Conservation (phyloP, 805 yeast genomes). For the Ogataea dorogensis region DNA sequence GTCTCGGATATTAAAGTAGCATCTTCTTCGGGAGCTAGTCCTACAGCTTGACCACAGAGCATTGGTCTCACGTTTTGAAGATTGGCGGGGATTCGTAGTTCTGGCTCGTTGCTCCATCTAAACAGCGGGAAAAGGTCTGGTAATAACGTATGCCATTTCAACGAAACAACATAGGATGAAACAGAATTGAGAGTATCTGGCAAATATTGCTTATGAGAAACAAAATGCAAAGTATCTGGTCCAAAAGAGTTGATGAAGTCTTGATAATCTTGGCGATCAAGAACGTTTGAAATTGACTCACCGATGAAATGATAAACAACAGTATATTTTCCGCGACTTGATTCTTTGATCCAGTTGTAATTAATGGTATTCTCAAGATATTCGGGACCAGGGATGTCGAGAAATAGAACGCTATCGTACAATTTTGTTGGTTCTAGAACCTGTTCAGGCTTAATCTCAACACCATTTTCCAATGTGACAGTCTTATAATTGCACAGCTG, state of each 20-base stretch:
- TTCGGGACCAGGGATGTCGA: constrained; percentile 65
- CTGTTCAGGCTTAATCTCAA: constrained; percentile 58
- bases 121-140: constrained; percentile 45
- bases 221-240: constrained; percentile 50
- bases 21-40: constrained; percentile 20
- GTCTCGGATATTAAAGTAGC: constrained; percentile 7
- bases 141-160: constrained; percentile 58
- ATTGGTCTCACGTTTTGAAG: constrained; percentile 28
- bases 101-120: constrained; percentile 30
- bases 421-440: constrained; percentile 63
- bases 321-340: constrained; percentile 29
- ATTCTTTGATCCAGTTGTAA: constrained; percentile 25
- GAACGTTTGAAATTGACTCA: constrained; percentile 43
- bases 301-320: constrained; percentile 77
- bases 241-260: constrained; percentile 57
- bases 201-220: constrained; percentile 69
- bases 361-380: constrained; percentile 40
- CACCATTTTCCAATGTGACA: constrained; percentile 60
- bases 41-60: constrained; percentile 29
- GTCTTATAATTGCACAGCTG: constrained; percentile 57
- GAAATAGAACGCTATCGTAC: constrained; percentile 59
- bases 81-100: constrained; percentile 25
- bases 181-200: constrained; percentile 61
- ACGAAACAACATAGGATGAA: constrained; percentile 49
- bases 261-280: constrained; percentile 40